These are phyloP conservation scores for Oxyria digyna DNA, from an alignment of 148 eudicot genomes.

Conservation along the genomic window DNA sequence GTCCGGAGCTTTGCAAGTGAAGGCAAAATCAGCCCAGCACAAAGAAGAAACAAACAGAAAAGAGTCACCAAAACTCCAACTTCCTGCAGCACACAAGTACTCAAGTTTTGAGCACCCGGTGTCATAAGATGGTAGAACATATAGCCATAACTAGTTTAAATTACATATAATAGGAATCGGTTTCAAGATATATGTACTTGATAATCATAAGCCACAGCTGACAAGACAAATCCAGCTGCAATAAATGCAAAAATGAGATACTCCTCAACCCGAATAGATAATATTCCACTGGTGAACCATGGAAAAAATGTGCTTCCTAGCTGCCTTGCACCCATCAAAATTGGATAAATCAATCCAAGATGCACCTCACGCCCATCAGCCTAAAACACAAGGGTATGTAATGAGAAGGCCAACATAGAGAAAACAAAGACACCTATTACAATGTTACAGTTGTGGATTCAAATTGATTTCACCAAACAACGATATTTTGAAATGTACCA, in stretches of 20 bases:
- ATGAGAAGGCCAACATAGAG: background rate
- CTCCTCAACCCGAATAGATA: constrained; percentile 64
- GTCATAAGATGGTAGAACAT: background rate
- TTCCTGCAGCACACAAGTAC: constrained; percentile 38
- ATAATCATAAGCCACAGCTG: constrained; percentile 81
- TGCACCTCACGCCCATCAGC: constrained; percentile 90
- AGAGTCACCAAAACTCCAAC: constrained; percentile 58
- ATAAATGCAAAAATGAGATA: constrained; percentile 45
- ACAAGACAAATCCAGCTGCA: constrained; percentile 42
- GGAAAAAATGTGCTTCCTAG: constrained; percentile 90
- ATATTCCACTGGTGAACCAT: constrained; percentile 54
- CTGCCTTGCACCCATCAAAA: constrained; percentile 85
- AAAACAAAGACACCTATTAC: background rate
- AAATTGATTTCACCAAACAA: background rate
- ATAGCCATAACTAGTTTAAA: background rate
- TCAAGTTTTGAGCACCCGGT: background rate
- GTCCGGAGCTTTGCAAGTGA: constrained; percentile 84
- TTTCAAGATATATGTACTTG: constrained; percentile 37
- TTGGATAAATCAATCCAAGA: constrained; percentile 80
- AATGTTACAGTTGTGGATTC: background rate
- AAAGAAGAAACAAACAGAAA: constrained; percentile 67
- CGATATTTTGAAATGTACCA: constrained; percentile 35
- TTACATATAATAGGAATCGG: background rate
- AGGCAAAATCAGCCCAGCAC: constrained; percentile 68
- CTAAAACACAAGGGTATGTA: constrained; percentile 21